Evolutionary conservation across 2,329 filamentous ascomycete species (phyloP), one percentile per base, ranked within the genome.

Genomic region (Pseudogymnoascus sp.): DNA sequence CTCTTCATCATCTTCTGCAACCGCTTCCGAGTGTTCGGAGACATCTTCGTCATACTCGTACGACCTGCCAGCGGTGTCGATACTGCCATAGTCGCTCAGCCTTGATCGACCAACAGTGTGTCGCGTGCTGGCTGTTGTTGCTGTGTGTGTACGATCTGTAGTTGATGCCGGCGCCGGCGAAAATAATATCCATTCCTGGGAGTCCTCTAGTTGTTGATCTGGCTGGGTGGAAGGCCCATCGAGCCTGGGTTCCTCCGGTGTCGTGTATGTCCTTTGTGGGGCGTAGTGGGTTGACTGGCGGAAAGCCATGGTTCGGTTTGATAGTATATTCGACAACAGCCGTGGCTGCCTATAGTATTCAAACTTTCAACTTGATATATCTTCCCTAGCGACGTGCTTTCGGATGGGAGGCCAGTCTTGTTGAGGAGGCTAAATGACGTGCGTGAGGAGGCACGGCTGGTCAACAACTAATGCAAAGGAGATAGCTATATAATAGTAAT

Each of bases 101-200:
- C 85, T 86, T 40, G 90, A 95, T 66, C 85, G 83, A 38, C 88
- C 89, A 28, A 86, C 80, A 45, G 85, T 89, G 74, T 72, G 88
- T 79, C 75, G 84, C 67, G 78, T 93, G 72, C 75, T 86, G 78
- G 78, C 83, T 71, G 75, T 90, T 38, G 33, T 40, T 40, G 58
- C 16, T 38, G 90, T 86, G 64, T 83, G 86, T 49, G 87, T 90
- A 61, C 87, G 82, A 65, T 88, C 87, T 4, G 86, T 86, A 9
- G 82, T 82, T 18, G 89, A 88, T 3, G 81, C 83, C 66, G 87
- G 86, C 7, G 82, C 81, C 1, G 91, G 91, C 6, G 92, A 90
- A 79, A 99, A 99, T 67, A 99, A 85, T 62, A 97, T 89, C 95
- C 95, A 99, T 83, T 96, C 93, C 75, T 95, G 89, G 11, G 90